A percentile compares a stretch with the other conserved stretches of the same genome.
Conservation (phyloP, 129 eudicot species). For the Helianthus tuberosus region DNA sequence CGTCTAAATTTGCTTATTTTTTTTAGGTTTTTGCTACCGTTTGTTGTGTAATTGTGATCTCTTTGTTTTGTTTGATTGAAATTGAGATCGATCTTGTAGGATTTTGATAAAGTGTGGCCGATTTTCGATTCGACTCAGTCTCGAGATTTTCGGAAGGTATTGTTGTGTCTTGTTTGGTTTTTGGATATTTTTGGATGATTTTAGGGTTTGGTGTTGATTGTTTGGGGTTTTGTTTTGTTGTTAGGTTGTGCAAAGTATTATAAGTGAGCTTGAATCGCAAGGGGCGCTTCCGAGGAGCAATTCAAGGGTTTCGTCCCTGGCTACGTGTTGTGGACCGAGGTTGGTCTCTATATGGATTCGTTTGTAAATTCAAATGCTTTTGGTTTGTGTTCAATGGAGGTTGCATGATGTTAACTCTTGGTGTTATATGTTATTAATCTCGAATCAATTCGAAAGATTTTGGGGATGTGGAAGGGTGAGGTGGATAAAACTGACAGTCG, state of each 20-base stretch:
- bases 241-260: constrained; percentile 89
- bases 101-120: constrained; percentile 95
- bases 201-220: constrained; percentile 14
- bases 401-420: background rate
- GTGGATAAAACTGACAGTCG: too few species aligned
- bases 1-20: background rate
- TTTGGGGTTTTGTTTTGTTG: constrained; percentile 21
- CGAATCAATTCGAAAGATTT: too few species aligned
- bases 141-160: constrained; percentile 94
- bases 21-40: constrained; percentile 6
- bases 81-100: constrained; percentile 59
- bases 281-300: constrained; percentile 98
- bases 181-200: background rate
- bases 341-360: constrained; percentile 36
- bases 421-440: background rate
- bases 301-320: constrained; percentile 98
- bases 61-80: constrained; percentile 29
- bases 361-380: background rate
- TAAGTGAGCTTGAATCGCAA: constrained; percentile 93
- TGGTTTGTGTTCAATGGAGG: constrained; percentile 4
- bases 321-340: constrained; percentile 99
- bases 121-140: constrained; percentile 95
- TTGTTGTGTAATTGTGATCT: constrained; percentile 22
- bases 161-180: background rate
- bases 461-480: too few species aligned